Percentiles rank a stretch among this genome's conserved stretches.
phyloP scores from a whole-genome alignment of 2,329 filamentous ascomycete species.

The Cordyceps cicadae region DNA sequence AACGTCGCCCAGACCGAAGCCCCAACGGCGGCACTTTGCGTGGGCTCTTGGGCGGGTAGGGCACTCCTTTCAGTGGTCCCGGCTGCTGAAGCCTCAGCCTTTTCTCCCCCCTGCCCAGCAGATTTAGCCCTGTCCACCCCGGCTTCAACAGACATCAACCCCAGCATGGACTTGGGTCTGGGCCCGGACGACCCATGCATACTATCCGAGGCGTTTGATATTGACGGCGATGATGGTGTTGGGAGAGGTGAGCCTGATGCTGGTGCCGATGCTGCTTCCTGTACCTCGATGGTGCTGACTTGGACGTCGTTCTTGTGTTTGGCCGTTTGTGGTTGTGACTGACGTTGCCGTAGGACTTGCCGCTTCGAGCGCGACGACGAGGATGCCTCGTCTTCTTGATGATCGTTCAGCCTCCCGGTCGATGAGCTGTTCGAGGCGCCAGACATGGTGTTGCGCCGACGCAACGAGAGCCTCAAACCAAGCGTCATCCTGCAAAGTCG shows the following conservation, averaged over 20 bases:
- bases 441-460: slow-evolving; percentile 10
- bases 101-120: background rate
- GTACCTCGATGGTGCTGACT: background rate
- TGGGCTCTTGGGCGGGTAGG: background rate
- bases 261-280: background rate
- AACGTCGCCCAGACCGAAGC: background rate
- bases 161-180: background rate
- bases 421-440: slow-evolving; percentile 10
- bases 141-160: background rate
- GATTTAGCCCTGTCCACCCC: background rate
- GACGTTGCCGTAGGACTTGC: background rate
- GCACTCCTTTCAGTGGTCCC: background rate
- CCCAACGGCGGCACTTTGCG: background rate
- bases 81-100: background rate
- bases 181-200: background rate
- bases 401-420: slow-evolving; percentile 8
- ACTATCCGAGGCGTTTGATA: background rate
- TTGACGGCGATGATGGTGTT: background rate
- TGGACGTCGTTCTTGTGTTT: background rate
- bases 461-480: slow-evolving; percentile 25
- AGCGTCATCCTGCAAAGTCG: slow-evolving; percentile 27
- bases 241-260: background rate
- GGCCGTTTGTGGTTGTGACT: background rate
- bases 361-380: slow-evolving; percentile 2
- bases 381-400: background rate